Conservation (phyloP, 139 green algal species). For the Chlorella ohadii region DNA sequence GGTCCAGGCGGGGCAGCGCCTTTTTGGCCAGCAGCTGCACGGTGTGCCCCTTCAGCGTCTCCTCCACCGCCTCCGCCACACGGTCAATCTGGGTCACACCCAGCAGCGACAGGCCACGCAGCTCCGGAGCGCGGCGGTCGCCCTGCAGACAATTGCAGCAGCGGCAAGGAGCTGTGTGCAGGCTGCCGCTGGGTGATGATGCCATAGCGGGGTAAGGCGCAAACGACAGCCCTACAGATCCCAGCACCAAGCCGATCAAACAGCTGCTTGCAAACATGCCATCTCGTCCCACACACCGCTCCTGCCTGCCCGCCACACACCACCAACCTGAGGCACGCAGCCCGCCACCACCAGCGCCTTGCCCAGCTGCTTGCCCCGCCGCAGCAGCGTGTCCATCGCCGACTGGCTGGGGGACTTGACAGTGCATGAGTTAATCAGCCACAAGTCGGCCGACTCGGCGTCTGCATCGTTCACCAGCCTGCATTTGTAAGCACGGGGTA, state of each 20-base stretch:
- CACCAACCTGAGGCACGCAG: conserved; percentile 74
- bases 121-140: conserved; percentile 72
- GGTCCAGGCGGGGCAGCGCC: conserved; percentile 83
- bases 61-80: conserved; percentile 93
- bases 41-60: conserved; percentile 88
- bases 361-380: conserved; percentile 42
- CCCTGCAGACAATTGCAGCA: conserved; percentile 58
- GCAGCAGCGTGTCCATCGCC: conserved; percentile 78
- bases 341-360: conserved; percentile 87
- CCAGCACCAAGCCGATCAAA: neutral
- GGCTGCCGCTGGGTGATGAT: too few relatives aligned
- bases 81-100: conserved; percentile 88
- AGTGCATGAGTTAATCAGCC: conserved; percentile 95
- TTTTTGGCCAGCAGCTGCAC: conserved; percentile 88
- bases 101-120: conserved; percentile 84
- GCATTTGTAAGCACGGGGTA: neutral
- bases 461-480: conserved; percentile 70
- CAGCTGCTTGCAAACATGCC: neutral
- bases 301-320: too few relatives aligned
- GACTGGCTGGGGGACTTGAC: conserved; percentile 88
- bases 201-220: too few relatives aligned
- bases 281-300: neutral
- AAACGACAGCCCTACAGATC: neutral
- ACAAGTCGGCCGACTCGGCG: conserved; percentile 72
- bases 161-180: neutral